A percentile compares a stretch with the other conserved stretches of the same genome.
phyloP scores from a whole-genome alignment of 192 early-diverging fungal genomes.

The Ramicandelaber brevisporus region DNA sequence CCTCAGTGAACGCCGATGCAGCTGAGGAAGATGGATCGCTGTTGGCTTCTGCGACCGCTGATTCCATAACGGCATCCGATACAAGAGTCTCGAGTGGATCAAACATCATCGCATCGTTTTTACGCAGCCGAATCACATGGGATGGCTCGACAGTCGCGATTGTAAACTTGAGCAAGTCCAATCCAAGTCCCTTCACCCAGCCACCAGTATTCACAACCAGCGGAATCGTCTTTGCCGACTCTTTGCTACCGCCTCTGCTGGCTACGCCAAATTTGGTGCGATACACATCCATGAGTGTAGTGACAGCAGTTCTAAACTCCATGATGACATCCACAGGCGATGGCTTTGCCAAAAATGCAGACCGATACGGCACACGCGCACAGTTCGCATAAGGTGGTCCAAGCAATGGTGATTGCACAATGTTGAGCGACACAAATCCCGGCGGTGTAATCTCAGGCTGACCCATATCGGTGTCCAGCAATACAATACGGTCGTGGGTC shows the following conservation, averaged over 20 bases:
- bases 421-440: conserved; percentile 55
- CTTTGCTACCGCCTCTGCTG: conserved; percentile 6
- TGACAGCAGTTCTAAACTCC: conserved; percentile 42
- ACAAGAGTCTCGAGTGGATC: neutral
- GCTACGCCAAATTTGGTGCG: conserved; percentile 9
- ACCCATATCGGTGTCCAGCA: conserved; percentile 78
- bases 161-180: conserved; percentile 50
- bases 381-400: conserved; percentile 67
- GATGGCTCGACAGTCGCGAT: conserved; percentile 32
- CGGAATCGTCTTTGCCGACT: conserved; percentile 23
- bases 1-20: conserved; percentile 10
- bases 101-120: conserved; percentile 3
- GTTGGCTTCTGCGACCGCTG: conserved; percentile 2
- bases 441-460: conserved; percentile 70
- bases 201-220: conserved; percentile 91
- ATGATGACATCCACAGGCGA: conserved; percentile 61
- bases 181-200: conserved; percentile 74
- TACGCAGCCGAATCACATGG: conserved; percentile 31
- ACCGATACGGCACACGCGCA: conserved; percentile 23
- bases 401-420: conserved; percentile 38
- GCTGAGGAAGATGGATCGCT: conserved; percentile 16
- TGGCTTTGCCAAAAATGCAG: conserved; percentile 47
- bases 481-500: conserved; percentile 41
- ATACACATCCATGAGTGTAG: conserved; percentile 31
- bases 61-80: neutral